A percentile compares a stretch with the other conserved stretches of the same genome.
phyloP scores from a whole-genome alignment of 768 basidiomycete species.

The Kwoniella europaea region DNA sequence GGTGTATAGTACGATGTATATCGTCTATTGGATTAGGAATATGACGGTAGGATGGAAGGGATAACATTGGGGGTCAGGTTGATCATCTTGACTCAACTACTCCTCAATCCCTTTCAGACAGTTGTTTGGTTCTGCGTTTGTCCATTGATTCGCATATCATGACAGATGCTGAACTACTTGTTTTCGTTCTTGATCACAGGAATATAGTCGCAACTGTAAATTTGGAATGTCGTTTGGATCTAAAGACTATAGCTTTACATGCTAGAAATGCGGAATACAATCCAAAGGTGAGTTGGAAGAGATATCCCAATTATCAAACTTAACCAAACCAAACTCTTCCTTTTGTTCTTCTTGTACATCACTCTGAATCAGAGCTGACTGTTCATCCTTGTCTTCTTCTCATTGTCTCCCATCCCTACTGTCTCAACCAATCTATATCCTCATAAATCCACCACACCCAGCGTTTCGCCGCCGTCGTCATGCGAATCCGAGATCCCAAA shows the following conservation, averaged over 20 bases:
- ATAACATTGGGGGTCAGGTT: background rate
- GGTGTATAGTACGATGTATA: too few relatives aligned
- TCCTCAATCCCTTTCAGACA: slow-evolving; percentile 9
- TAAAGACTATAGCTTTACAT: slow-evolving; percentile 98
- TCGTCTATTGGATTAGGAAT: background rate
- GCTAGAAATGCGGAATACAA: slow-evolving; percentile 99
- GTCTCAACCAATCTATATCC: background rate
- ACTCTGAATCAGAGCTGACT: background rate
- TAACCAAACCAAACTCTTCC: background rate
- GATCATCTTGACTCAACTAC: background rate
- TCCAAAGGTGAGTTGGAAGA: slow-evolving; percentile 84
- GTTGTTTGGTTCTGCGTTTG: background rate
- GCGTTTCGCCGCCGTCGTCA: slow-evolving; percentile 99
- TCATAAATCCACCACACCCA: slow-evolving; percentile 65
- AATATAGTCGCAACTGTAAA: slow-evolving; percentile 99
- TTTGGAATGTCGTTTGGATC: slow-evolving; percentile 90
- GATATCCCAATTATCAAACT: background rate
- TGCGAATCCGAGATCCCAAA: slow-evolving; percentile 99
- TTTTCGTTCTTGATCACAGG: slow-evolving; percentile 39
- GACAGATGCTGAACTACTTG: background rate
- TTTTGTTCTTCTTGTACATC: background rate
- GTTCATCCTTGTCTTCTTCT: background rate
- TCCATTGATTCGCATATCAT: background rate
- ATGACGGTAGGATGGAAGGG: background rate
- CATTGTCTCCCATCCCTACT: background rate